These are phyloP conservation scores for Suhomyces wounanorum DNA, from an alignment of 1,139 yeast species.

Conservation along the genomic window DNA sequence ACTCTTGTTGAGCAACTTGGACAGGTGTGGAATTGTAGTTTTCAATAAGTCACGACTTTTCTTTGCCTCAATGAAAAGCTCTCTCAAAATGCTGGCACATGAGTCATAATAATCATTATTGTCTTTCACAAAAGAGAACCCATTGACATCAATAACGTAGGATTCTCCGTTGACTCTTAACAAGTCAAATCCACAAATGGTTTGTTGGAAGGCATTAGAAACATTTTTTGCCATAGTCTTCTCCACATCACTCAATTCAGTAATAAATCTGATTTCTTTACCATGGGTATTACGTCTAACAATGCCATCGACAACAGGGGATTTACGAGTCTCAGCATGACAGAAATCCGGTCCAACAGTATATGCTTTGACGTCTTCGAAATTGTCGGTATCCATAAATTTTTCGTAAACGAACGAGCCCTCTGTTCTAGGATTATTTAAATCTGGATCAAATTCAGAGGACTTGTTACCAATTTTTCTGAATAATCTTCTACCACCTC, in stretches of 20 bases:
- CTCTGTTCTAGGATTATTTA: slow-evolving; percentile 74
- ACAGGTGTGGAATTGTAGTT: slow-evolving; percentile 39
- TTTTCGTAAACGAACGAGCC: slow-evolving; percentile 93
- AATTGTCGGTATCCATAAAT: slow-evolving; percentile 97
- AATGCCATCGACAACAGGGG: slow-evolving; percentile 98
- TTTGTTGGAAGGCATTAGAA: slow-evolving; percentile 77
- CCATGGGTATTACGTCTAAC: slow-evolving; percentile 98
- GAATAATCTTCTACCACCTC: slow-evolving; percentile 94
- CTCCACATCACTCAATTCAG: slow-evolving; percentile 76
- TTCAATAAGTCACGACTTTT: slow-evolving; percentile 45
- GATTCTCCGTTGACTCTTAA: slow-evolving; percentile 86
- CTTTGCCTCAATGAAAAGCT: slow-evolving; percentile 65
- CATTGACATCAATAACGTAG: slow-evolving; percentile 96
- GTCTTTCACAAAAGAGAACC: slow-evolving; percentile 96
- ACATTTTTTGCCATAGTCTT: slow-evolving; percentile 77
- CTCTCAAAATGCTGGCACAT: slow-evolving; percentile 76
- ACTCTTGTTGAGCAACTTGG: slow-evolving; percentile 39
- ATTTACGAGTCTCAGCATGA: slow-evolving; percentile 97
- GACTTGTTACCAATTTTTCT: slow-evolving; percentile 97
- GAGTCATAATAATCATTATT: slow-evolving; percentile 82
- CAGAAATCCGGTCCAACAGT: slow-evolving; percentile 91
- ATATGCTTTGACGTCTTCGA: slow-evolving; percentile 98
- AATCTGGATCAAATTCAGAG: slow-evolving; percentile 88
- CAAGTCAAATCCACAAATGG: slow-evolving; percentile 97
- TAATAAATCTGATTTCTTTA: slow-evolving; percentile 89